These are phyloP conservation scores for Cryptosporidium muris DNA, from an alignment of 169 alveolate genomes.

Conservation along the genomic window DNA sequence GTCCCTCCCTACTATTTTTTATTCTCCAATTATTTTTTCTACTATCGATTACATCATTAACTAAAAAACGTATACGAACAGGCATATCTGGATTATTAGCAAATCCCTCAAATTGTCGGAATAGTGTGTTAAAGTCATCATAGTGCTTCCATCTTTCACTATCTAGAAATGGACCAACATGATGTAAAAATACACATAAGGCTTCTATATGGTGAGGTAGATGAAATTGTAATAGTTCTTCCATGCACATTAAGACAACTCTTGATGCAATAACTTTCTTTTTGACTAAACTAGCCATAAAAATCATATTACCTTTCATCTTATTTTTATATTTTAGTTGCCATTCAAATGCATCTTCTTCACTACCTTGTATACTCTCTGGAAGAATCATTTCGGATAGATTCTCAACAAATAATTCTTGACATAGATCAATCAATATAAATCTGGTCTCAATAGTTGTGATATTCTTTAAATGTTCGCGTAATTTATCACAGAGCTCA, in stretches of 20 bases:
- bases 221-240: conserved; percentile 81
- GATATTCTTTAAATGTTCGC: conserved; percentile 77
- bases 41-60: conserved; percentile 84
- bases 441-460: conserved; percentile 76
- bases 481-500: conserved; percentile 82
- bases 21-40: conserved; percentile 83
- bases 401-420: conserved; percentile 83
- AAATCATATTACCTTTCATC: conserved; percentile 87
- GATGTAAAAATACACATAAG: conserved; percentile 83
- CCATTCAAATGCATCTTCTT: conserved; percentile 83
- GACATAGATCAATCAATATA: conserved; percentile 82
- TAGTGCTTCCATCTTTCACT: conserved; percentile 80
- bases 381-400: conserved; percentile 83
- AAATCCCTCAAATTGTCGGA: conserved; percentile 79
- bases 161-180: conserved; percentile 84
- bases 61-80: conserved; percentile 83
- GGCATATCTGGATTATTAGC: conserved; percentile 80
- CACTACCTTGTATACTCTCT: conserved; percentile 76
- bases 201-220: conserved; percentile 84
- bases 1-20: conserved; percentile 76
- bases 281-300: conserved; percentile 84
- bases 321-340: conserved; percentile 85
- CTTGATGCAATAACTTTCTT: conserved; percentile 84
- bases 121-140: conserved; percentile 77
- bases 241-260: conserved; percentile 82